These are phyloP conservation scores for Cucurbita pepo DNA, from an alignment of 306 rosid genomes.

Conservation along the genomic window DNA sequence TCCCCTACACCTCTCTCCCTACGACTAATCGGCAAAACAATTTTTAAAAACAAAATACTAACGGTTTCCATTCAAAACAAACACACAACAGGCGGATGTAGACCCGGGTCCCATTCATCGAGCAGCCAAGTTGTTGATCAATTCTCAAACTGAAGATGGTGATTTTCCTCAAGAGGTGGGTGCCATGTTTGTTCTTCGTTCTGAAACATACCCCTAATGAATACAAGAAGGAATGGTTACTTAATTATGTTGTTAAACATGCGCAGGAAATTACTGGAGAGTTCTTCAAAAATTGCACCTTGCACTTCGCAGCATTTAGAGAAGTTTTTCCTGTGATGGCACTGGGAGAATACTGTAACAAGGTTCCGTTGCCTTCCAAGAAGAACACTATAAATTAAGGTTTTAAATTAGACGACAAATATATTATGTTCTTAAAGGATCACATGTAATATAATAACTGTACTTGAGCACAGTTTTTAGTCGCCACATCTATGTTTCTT, in stretches of 20 bases:
- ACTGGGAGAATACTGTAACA: slow-evolving; percentile 50
- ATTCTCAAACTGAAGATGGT: slow-evolving; percentile 21
- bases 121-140: slow-evolving; percentile 21
- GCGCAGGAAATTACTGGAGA: slow-evolving; percentile 26
- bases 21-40: no score
- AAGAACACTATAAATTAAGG: neutral
- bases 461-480: neutral
- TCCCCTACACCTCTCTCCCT: neutral
- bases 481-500: neutral
- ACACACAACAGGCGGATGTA: slow-evolving; percentile 9
- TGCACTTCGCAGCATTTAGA: slow-evolving; percentile 65
- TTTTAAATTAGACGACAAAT: neutral
- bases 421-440: neutral
- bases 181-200: neutral
- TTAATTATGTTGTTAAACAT: neutral
- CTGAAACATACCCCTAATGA: neutral
- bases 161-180: slow-evolving; percentile 34
- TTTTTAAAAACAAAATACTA: no score
- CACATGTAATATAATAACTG: neutral
- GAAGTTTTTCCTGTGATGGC: slow-evolving; percentile 63
- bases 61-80: no score
- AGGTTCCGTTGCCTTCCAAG: slow-evolving; percentile 28
- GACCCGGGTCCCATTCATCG: slow-evolving; percentile 28
- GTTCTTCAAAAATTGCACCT: slow-evolving; percentile 46
- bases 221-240: neutral